phyloP scores from a whole-genome alignment of 2,329 filamentous ascomycete species.

The Colletotrichum chlorophyti region DNA sequence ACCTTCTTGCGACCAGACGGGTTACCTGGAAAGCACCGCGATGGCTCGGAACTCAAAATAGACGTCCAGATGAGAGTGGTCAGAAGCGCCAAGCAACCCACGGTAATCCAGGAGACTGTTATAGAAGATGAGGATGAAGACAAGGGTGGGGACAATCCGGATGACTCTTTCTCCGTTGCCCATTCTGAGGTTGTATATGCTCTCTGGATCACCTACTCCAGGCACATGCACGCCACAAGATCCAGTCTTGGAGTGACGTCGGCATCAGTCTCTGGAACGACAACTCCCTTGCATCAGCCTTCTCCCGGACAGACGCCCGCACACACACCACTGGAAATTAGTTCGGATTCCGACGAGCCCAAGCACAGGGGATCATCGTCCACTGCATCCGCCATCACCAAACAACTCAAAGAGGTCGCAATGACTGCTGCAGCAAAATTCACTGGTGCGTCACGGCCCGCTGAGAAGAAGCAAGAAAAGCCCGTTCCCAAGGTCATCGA shows the following conservation, averaged over 20 bases:
- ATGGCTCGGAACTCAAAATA: conserved; percentile 90
- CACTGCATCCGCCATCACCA: conserved; percentile 56
- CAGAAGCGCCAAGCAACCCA: conserved; percentile 77
- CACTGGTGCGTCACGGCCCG: conserved; percentile 47
- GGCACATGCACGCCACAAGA: conserved; percentile 83
- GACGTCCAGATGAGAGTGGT: conserved; percentile 97
- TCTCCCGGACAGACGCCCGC: conserved; percentile 75
- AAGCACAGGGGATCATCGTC: conserved; percentile 45
- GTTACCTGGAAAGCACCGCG: conserved; percentile 83
- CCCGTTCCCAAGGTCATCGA: conserved; percentile 43
- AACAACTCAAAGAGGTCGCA: conserved; percentile 64
- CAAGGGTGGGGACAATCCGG: conserved; percentile 42
- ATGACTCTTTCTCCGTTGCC: conserved; percentile 53
- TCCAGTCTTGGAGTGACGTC: conserved; percentile 66
- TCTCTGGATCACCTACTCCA: conserved; percentile 95
- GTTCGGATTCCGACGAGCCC: conserved; percentile 59
- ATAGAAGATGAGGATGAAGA: conserved; percentile 60
- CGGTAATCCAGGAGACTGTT: conserved; percentile 68
- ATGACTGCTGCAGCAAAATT: conserved; percentile 61
- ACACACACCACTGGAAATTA: conserved; percentile 62
- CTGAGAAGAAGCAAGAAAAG: conserved; percentile 42
- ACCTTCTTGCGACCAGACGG: conserved; percentile 87
- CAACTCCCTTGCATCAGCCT: conserved; percentile 79
- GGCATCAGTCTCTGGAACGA: conserved; percentile 66
- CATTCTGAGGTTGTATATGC: conserved; percentile 87